A percentile compares a stretch with the other conserved stretches of the same genome.
These are phyloP conservation scores for Serendipita sp. DNA, from an alignment of 768 basidiomycete genomes.

Conservation along the genomic window DNA sequence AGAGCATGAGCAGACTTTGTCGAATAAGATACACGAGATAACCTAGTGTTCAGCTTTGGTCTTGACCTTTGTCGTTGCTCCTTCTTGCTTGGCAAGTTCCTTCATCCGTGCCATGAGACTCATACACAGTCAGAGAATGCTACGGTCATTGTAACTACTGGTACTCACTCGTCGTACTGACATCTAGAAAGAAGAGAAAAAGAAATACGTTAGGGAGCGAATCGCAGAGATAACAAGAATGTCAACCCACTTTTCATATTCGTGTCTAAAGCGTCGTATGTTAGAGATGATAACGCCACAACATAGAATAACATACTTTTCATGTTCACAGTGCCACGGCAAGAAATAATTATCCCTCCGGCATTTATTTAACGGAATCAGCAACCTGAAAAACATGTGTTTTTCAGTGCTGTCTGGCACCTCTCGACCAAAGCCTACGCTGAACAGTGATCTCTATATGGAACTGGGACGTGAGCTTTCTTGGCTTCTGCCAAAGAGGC, in stretches of 20 bases:
- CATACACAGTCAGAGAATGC: constrained; percentile 7
- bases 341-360: constrained; percentile 61
- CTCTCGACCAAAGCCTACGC: constrained; percentile 40
- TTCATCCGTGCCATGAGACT: constrained; percentile 87
- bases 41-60: too few relatives aligned
- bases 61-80: neutral
- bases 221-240: neutral
- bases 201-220: neutral
- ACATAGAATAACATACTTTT: constrained; percentile 52
- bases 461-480: constrained; percentile 54
- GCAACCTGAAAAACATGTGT: constrained; percentile 65
- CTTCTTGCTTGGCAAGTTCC: constrained; percentile 57
- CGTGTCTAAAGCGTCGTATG: constrained; percentile 17
- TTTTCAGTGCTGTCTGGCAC: neutral
- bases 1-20: too few relatives aligned
- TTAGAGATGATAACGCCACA: constrained; percentile 23
- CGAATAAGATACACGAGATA: too few relatives aligned
- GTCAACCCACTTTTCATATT: constrained; percentile 26
- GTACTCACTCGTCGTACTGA: constrained; percentile 83
- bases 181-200: constrained; percentile 36
- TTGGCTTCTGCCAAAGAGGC: constrained; percentile 78
- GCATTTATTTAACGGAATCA: constrained; percentile 80
- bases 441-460: constrained; percentile 83
- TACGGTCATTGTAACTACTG: neutral
- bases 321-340: constrained; percentile 90